A percentile compares a stretch with the other conserved stretches of the same genome.
phyloP scores from a whole-genome alignment of 1,139 yeast species.

The Candida frijolesensis region DNA sequence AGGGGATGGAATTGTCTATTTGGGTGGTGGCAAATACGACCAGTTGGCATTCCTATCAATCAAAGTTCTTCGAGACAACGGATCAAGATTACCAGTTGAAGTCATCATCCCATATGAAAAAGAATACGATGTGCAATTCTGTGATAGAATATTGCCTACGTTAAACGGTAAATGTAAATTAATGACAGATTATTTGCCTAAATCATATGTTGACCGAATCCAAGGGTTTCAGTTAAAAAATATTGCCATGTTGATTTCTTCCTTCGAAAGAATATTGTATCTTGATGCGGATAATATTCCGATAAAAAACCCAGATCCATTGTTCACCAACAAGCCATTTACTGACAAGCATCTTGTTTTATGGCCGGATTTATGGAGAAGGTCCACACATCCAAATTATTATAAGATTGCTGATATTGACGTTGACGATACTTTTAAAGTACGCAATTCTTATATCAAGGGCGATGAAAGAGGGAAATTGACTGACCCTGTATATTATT shows the following conservation, averaged over 20 bases:
- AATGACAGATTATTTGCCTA: slow-evolving; percentile 35
- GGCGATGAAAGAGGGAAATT: slow-evolving; percentile 29
- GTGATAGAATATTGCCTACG: slow-evolving; percentile 30
- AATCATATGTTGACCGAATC: slow-evolving; percentile 20
- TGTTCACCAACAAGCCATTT: slow-evolving; percentile 36
- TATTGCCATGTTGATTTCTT: slow-evolving; percentile 35
- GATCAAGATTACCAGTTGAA: slow-evolving; percentile 61
- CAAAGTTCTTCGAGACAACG: slow-evolving; percentile 52
- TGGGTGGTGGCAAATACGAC: slow-evolving; percentile 64
- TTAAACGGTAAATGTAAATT: slow-evolving; percentile 36
- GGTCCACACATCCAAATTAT: slow-evolving; percentile 38
- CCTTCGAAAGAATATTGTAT: slow-evolving; percentile 35
- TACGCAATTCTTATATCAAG: slow-evolving; percentile 29
- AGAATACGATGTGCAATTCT: slow-evolving; percentile 36
- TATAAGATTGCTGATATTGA: slow-evolving; percentile 33
- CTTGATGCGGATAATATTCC: slow-evolving; percentile 43
- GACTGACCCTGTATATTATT: slow-evolving; percentile 16
- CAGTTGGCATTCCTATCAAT: slow-evolving; percentile 59
- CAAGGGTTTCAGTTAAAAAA: slow-evolving; percentile 36
- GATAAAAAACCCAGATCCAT: slow-evolving; percentile 33
- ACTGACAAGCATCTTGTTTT: slow-evolving; percentile 28
- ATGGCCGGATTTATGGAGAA: slow-evolving; percentile 47
- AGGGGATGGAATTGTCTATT: slow-evolving; percentile 62
- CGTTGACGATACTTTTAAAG: slow-evolving; percentile 21
- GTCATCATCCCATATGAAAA: slow-evolving; percentile 36